phyloP scores from a whole-genome alignment of 768 basidiomycete species.

The Lentinula sp. region DNA sequence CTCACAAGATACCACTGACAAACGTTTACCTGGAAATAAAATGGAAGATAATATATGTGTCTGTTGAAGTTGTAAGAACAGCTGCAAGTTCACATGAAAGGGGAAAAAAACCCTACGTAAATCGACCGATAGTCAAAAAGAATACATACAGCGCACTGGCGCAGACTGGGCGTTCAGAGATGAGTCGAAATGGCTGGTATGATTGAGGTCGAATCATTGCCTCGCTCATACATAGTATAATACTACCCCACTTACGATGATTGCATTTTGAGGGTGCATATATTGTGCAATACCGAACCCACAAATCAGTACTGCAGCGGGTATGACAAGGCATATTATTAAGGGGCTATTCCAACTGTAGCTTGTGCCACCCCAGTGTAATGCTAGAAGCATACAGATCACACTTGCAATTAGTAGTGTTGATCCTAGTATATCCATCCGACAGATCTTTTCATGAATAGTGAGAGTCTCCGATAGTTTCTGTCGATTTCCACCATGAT shows the following conservation, averaged over 20 bases:
- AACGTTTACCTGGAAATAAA: conserved; percentile 26
- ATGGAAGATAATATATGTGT: conserved; percentile 19
- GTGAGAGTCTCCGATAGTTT: neutral
- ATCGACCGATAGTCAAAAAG: neutral
- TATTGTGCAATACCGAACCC: neutral
- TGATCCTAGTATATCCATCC: conserved; percentile 12
- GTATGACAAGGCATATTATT: neutral
- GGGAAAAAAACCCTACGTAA: neutral
- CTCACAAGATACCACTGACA: neutral
- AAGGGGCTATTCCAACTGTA: conserved; percentile 30
- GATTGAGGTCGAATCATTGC: neutral
- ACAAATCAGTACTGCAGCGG: neutral
- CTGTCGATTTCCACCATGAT: conserved; percentile 3
- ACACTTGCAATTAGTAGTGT: conserved; percentile 12
- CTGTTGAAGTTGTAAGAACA: neutral
- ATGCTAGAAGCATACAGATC: conserved; percentile 21
- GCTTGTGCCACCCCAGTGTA: conserved; percentile 40
- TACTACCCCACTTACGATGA: neutral
- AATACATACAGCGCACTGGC: neutral
- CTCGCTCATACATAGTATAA: too few relatives aligned
- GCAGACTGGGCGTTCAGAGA: neutral
- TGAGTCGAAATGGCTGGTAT: neutral
- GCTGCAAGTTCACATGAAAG: neutral
- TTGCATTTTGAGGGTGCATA: neutral
- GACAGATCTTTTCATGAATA: conserved; percentile 1